These are phyloP conservation scores for Cladophialophora exuberans DNA, from an alignment of 2,329 filamentous ascomycete species.

Conservation along the genomic window DNA sequence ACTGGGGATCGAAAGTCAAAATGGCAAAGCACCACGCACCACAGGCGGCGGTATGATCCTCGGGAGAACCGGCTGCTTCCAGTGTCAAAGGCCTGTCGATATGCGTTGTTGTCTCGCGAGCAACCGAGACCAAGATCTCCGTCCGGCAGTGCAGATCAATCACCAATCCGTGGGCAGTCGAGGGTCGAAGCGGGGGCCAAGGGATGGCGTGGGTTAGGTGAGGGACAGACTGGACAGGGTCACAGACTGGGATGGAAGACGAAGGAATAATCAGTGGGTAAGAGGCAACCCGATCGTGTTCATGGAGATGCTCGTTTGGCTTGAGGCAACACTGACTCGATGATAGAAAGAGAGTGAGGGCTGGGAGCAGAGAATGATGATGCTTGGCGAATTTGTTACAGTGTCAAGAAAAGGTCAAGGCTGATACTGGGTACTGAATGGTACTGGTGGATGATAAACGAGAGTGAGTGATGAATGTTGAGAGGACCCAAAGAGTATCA, in stretches of 20 bases:
- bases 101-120: slow-evolving; percentile 13
- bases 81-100: slow-evolving; percentile 8
- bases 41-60: slow-evolving; percentile 13
- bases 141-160: slow-evolving; percentile 21
- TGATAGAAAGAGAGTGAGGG: no score
- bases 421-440: no score
- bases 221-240: background rate
- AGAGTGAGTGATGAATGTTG: no score
- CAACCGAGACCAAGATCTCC: slow-evolving; percentile 18
- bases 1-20: no score
- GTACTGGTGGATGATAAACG: no score
- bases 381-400: no score
- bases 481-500: no score
- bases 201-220: no score
- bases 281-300: slow-evolving; percentile 7
- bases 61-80: slow-evolving; percentile 22
- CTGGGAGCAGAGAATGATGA: no score
- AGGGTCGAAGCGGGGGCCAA: slow-evolving; percentile 16
- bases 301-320: slow-evolving; percentile 3
- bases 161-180: slow-evolving; percentile 15
- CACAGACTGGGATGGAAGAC: slow-evolving; percentile 12
- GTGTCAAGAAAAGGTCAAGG: no score
- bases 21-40: background rate
- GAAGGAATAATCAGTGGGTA: slow-evolving; percentile 8
- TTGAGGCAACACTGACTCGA: no score